Base-by-base conservation (phyloP, 768 basidiomycete genomes). In the Termitomyces eurrhizus region DNA sequence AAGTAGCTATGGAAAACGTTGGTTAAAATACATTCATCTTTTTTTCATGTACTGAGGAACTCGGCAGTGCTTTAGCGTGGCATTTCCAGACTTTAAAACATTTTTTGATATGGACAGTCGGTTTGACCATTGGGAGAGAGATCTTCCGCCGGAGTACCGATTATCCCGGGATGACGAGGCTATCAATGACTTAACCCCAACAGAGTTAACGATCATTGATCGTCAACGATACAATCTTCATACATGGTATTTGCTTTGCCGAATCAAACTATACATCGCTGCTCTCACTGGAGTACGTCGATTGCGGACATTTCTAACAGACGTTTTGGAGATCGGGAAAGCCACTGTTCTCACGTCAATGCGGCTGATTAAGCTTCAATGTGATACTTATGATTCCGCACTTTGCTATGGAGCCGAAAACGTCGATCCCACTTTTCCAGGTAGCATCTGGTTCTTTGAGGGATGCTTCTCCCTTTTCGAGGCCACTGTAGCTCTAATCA, bases 391-490 rank as follows among this genome's bases (percentile, higher is more conserved):
- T 60, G 67, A 71, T 45, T 68, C 66, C 13, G 66, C 68, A 42
- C 62, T 60, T 58, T 64, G 59, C 35, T 62, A 64, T 48, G 69
- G 58, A 63, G 64, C 55, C 42, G 62, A 67, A 57, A 64, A 70
- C 33, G 65, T 52, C 33, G 56, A 64, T 33, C 64, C 60, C 49
- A 57, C 64, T 12, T 70, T 72, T 46, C 71, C 73, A 29, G 76
- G 73, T 21, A 71, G 62, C 61, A 70, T 68, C 60, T 80, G 78
- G 77, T 73, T 73, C 56, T 80, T 79, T 62, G 74, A 74, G 60
- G 78, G 77, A 6, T 79, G 76, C 60, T 75, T 77, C 65, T 75
- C 77, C 8, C 70, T 81, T 12, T 78, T 80, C 62, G 81, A 83
- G 66, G 79, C 77, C 33, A 74, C 78, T 16, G 75, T 83, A 56